phyloP scores from a whole-genome alignment of 768 basidiomycete genomes.

The Hypholoma sublateritium region DNA sequence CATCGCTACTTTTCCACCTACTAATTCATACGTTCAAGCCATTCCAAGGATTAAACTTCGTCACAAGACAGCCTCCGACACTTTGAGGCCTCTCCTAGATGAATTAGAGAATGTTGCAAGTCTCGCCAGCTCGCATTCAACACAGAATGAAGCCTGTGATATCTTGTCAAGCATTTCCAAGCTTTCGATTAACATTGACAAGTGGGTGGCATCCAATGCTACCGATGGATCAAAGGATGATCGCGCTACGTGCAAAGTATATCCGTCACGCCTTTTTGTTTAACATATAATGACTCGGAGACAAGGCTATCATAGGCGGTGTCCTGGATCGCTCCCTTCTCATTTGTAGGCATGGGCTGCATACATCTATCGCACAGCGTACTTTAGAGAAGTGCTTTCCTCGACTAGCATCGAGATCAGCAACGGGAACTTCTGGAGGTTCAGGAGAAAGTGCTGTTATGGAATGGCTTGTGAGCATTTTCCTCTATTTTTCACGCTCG shows the following conservation, averaged over 20 bases:
- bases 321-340: constrained; percentile 18
- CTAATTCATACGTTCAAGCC: constrained; percentile 26
- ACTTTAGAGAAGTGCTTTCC: constrained; percentile 47
- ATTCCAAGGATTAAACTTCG: constrained; percentile 46
- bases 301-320: constrained; percentile 12
- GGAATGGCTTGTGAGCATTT: constrained; percentile 38
- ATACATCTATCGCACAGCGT: constrained; percentile 44
- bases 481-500: neutral
- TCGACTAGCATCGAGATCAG: constrained; percentile 36
- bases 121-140: constrained; percentile 22
- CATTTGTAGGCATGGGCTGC: constrained; percentile 36
- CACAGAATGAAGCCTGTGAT: constrained; percentile 30
- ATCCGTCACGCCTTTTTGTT: constrained; percentile 1
- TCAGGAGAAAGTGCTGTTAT: constrained; percentile 37
- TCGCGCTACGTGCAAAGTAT: constrained; percentile 27
- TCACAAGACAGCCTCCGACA: constrained; percentile 42
- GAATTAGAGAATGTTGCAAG: constrained; percentile 33
- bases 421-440: constrained; percentile 32
- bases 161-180: constrained; percentile 22
- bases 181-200: neutral
- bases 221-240: constrained; percentile 18
- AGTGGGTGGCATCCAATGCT: neutral
- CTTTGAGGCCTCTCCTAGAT: constrained; percentile 38
- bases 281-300: constrained; percentile 14
- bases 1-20: neutral